These are phyloP conservation scores for Toxicodendron radicans DNA, from an alignment of 345 rosid species.

Conservation along the genomic window DNA sequence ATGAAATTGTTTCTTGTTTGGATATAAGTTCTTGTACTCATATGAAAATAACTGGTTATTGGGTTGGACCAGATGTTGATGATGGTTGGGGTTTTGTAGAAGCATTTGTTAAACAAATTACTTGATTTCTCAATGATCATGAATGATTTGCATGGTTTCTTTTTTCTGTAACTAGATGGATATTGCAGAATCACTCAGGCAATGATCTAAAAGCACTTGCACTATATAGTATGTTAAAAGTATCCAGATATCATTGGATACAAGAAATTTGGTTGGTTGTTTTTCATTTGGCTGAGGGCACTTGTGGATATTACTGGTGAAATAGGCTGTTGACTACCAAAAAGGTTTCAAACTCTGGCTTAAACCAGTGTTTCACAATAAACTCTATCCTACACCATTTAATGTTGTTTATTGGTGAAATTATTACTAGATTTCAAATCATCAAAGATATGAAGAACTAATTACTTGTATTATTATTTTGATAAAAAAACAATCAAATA, in stretches of 20 bases:
- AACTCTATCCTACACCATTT: neutral
- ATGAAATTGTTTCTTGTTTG: slow-evolving; percentile 33
- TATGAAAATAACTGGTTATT: slow-evolving; percentile 47
- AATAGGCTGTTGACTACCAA: neutral
- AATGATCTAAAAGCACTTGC: slow-evolving; percentile 13
- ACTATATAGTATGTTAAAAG: neutral
- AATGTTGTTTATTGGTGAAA: neutral
- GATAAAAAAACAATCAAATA: neutral
- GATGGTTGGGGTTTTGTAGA: slow-evolving; percentile 79
- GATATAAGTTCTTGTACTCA: slow-evolving; percentile 36
- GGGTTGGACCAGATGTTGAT: slow-evolving; percentile 75
- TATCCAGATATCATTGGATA: neutral
- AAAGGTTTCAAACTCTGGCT: neutral
- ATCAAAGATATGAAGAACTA: neutral
- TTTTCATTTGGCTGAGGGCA: neutral
- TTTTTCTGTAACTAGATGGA: slow-evolving; percentile 6
- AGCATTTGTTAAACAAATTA: slow-evolving; percentile 43
- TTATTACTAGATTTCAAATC: neutral
- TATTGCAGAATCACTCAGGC: slow-evolving; percentile 14
- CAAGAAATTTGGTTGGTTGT: neutral
- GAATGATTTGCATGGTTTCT: slow-evolving; percentile 11
- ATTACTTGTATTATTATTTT: neutral
- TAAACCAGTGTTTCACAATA: neutral
- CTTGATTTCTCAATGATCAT: slow-evolving; percentile 23
- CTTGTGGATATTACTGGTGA: neutral